phyloP scores from a whole-genome alignment of 2,329 filamentous ascomycete genomes.

The Alternaria sp. region DNA sequence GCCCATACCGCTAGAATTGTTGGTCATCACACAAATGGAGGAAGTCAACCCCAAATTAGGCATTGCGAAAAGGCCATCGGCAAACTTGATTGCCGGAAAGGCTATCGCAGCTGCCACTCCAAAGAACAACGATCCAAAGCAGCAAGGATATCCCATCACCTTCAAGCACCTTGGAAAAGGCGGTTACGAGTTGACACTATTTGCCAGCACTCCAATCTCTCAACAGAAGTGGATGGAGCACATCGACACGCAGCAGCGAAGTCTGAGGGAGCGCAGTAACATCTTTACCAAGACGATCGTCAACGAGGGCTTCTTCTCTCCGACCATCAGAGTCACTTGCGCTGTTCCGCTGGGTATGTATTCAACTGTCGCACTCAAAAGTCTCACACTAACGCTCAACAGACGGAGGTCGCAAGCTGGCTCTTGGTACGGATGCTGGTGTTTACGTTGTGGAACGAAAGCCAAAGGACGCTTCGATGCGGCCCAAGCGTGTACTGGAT shows the following conservation, averaged over 20 bases:
- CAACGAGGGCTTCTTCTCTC: conserved; percentile 90
- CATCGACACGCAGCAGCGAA: conserved; percentile 89
- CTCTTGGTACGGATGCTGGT: conserved; percentile 93
- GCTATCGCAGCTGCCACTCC: conserved; percentile 59
- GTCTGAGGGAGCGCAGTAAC: conserved; percentile 77
- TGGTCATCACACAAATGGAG: conserved; percentile 97
- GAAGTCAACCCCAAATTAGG: conserved; percentile 86
- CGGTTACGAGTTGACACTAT: conserved; percentile 91
- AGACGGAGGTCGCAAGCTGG: conserved; percentile 94
- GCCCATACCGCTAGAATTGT: conserved; percentile 91
- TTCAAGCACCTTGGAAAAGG: conserved; percentile 96
- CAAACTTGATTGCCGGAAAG: conserved; percentile 68
- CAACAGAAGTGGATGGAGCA: conserved; percentile 97
- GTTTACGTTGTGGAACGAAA: conserved; percentile 93
- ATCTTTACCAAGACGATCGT: conserved; percentile 73
- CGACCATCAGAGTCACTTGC: conserved; percentile 89
- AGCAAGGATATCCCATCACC: conserved; percentile 91
- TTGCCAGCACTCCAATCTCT: conserved; percentile 82
- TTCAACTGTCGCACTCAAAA: neutral
- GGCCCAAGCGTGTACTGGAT: conserved; percentile 85
- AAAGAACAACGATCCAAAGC: conserved; percentile 52
- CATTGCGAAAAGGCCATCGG: conserved; percentile 84
- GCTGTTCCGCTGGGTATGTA: conserved; percentile 85
- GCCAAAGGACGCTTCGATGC: conserved; percentile 76
- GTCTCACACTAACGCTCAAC: conserved; percentile 32